Percentiles rank a stretch among this genome's conserved stretches.
These are phyloP conservation scores for Geotrichum aggregatum DNA, from an alignment of 1,139 yeast genomes.

Conservation along the genomic window DNA sequence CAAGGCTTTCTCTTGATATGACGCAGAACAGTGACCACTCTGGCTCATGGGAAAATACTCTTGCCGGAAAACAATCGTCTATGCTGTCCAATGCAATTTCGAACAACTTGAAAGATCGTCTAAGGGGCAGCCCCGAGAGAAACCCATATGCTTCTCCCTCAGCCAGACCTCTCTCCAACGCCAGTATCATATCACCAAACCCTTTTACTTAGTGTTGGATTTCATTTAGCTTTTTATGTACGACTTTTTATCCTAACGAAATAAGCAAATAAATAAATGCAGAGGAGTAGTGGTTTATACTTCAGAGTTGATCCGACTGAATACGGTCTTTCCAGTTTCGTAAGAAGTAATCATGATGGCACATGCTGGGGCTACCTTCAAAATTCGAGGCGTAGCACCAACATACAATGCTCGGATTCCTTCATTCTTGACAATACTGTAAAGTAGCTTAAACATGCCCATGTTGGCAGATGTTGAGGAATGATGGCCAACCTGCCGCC, in stretches of 20 bases:
- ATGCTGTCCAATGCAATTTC: constrained; percentile 1
- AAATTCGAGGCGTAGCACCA: constrained; percentile 78
- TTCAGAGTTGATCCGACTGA: constrained; percentile 26
- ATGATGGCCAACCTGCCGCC: constrained; percentile 63
- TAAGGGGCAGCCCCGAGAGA: not conserved
- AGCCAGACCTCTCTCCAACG: constrained; percentile 6
- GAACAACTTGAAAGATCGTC: too few species aligned
- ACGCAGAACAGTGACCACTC: not conserved
- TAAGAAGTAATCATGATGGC: constrained; percentile 97
- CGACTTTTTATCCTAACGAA: constrained; percentile 3
- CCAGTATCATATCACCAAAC: constrained; percentile 13
- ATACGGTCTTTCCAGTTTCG: constrained; percentile 76
- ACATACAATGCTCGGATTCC: constrained; percentile 76
- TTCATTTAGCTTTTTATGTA: constrained; percentile 1
- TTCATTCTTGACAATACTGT: constrained; percentile 60
- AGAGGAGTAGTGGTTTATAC: constrained; percentile 1
- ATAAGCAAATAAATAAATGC: constrained; percentile 13
- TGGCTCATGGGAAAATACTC: not conserved
- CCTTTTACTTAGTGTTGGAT: constrained; percentile 9
- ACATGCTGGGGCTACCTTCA: constrained; percentile 95
- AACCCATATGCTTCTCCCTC: not conserved
- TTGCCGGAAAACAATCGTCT: not conserved
- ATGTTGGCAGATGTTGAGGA: constrained; percentile 34
- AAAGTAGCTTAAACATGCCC: constrained; percentile 63
- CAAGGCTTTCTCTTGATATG: constrained; percentile 8